Percentiles rank a stretch among this genome's conserved stretches.
These are phyloP conservation scores for Posidonia australis DNA, from an alignment of 106 monocot species.

Conservation along the genomic window DNA sequence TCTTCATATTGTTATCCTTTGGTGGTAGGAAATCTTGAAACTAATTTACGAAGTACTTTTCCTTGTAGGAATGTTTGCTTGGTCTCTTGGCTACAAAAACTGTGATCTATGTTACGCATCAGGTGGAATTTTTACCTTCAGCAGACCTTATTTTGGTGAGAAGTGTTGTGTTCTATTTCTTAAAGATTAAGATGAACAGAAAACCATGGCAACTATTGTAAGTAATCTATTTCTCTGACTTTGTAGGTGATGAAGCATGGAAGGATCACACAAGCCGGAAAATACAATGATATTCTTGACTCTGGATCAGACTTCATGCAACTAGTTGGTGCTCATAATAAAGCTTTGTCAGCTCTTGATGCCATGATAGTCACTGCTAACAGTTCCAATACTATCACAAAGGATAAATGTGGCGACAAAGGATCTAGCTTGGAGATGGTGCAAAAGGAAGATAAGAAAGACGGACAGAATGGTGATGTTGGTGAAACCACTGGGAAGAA, in stretches of 20 bases:
- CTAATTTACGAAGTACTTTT: not conserved
- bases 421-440: not conserved
- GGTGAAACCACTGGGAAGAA: constrained; percentile 28
- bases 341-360: constrained; percentile 48
- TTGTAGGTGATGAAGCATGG: constrained; percentile 61
- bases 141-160: constrained; percentile 93
- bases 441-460: constrained; percentile 19
- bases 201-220: not conserved
- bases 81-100: constrained; percentile 66
- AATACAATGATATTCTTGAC: constrained; percentile 62
- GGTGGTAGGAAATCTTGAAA: not conserved
- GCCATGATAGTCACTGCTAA: constrained; percentile 16
- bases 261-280: constrained; percentile 68
- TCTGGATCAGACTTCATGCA: constrained; percentile 81
- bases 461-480: constrained; percentile 26
- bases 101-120: constrained; percentile 86
- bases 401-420: constrained; percentile 9
- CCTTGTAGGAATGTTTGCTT: constrained; percentile 68
- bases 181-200: too few relatives aligned
- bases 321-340: constrained; percentile 69
- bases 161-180: not conserved
- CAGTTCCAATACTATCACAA: constrained; percentile 5
- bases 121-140: constrained; percentile 82
- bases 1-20: too few relatives aligned
- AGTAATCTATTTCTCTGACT: not conserved